phyloP scores from a whole-genome alignment of 1,284 basidiomycete genomes.

The Ceratobasidium sp. region DNA sequence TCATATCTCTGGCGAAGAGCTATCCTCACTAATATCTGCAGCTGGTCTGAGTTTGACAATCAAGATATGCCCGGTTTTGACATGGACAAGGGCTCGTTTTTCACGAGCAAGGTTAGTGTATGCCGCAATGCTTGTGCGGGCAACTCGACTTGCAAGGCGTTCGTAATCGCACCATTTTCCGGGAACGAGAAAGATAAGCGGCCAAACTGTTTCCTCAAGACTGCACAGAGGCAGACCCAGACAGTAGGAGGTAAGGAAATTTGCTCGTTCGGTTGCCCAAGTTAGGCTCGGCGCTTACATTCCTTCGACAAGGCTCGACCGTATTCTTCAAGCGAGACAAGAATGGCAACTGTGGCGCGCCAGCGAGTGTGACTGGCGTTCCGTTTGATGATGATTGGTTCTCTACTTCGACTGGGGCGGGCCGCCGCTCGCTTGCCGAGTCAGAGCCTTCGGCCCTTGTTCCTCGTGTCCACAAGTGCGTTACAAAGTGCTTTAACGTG shows the following conservation, averaged over 20 bases:
- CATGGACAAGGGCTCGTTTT: slow-evolving; percentile 13
- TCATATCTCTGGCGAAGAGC: too few relatives aligned
- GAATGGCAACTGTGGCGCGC: neutral
- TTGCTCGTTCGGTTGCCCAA: too few relatives aligned
- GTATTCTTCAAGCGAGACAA: neutral
- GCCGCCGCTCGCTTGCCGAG: neutral
- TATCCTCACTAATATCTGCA: neutral
- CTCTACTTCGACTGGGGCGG: neutral
- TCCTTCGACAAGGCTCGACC: neutral
- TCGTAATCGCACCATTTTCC: neutral
- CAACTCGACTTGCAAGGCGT: slow-evolving; percentile 1
- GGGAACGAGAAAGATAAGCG: slow-evolving; percentile 12
- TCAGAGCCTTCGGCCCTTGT: neutral
- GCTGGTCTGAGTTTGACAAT: slow-evolving; percentile 7
- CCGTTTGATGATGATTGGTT: slow-evolving; percentile 3
- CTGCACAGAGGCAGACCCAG: neutral
- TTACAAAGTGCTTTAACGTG: too few relatives aligned
- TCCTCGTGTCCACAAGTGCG: neutral
- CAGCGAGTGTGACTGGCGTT: neutral
- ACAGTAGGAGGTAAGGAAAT: neutral
- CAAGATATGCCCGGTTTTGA: slow-evolving; percentile 19
- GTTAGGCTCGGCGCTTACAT: neutral
- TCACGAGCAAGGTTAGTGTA: slow-evolving; percentile 1
- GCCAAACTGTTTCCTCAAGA: slow-evolving; percentile 5
- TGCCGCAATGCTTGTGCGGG: slow-evolving; percentile 11